These are phyloP conservation scores for Pholiota molesta DNA, from an alignment of 768 basidiomycete genomes.

Conservation along the genomic window DNA sequence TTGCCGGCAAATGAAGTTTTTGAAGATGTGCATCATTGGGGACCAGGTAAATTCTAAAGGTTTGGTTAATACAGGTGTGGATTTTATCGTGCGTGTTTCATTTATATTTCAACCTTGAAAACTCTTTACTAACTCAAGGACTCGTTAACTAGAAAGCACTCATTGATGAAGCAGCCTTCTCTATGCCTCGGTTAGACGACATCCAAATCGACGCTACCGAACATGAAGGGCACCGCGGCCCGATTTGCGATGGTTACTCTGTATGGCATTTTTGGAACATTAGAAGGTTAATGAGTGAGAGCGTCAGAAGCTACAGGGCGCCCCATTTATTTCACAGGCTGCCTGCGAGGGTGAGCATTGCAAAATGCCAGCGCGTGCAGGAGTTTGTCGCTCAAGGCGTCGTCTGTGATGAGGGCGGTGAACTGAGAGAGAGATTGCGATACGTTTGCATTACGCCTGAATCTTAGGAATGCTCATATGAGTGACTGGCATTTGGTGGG, in stretches of 20 bases:
- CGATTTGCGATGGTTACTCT: background rate
- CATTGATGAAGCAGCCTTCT: background rate
- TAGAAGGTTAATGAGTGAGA: background rate
- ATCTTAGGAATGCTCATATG: no score
- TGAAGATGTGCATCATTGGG: background rate
- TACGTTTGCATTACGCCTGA: no score
- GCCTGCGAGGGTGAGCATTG: background rate
- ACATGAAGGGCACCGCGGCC: background rate
- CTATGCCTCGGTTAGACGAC: background rate
- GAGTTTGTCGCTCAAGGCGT: background rate
- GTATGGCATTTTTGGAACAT: background rate
- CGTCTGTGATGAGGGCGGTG: background rate
- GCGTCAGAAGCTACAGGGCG: slow-evolving; percentile 1
- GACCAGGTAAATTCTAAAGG: background rate
- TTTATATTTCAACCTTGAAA: background rate
- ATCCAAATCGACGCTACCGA: slow-evolving; percentile 1
- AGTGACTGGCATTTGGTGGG: no score
- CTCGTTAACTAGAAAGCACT: background rate
- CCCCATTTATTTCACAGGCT: background rate
- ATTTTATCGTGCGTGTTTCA: slow-evolving; percentile 7
- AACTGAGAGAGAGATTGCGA: no score
- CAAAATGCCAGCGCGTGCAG: background rate
- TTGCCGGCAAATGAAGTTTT: slow-evolving; percentile 8
- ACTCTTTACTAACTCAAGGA: background rate
- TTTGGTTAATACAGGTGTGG: background rate